Conservation (phyloP, 2,329 filamentous ascomycete species). For the Ophiosphaerella korrae region DNA sequence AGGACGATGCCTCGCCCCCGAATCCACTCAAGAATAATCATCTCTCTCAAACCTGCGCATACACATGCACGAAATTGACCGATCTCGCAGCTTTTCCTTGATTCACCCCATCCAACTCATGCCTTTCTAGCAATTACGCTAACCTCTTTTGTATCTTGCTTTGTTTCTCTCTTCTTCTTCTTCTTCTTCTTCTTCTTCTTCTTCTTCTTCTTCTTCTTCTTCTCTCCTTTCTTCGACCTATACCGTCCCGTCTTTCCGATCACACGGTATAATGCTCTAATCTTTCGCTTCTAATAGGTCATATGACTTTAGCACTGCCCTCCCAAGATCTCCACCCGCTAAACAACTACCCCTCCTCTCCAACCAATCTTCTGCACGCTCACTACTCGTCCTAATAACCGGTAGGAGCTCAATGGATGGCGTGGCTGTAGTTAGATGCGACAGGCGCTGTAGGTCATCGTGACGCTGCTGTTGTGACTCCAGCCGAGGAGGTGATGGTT, state of each 20-base stretch:
- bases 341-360: conserved; percentile 10
- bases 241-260: conserved; percentile 2
- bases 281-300: conserved; percentile 1
- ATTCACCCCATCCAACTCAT: neutral
- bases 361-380: conserved; percentile 24
- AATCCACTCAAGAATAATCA: too few relatives aligned
- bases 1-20: too few relatives aligned
- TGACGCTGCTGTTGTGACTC: conserved; percentile 9
- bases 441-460: conserved; percentile 10
- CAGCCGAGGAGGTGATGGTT: conserved; percentile 6
- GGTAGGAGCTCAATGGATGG: conserved; percentile 15
- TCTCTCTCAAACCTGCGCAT: neutral
- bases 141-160: neutral
- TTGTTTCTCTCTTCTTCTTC: neutral
- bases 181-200: neutral
- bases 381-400: conserved; percentile 17
- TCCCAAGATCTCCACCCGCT: conserved; percentile 8
- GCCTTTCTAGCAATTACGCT: neutral
- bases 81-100: neutral
- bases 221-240: neutral
- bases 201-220: neutral
- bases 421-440: conserved; percentile 2
- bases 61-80: neutral
- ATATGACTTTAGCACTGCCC: conserved; percentile 1
- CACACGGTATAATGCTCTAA: conserved; percentile 8